phyloP scores from a whole-genome alignment of 139 green algal species.

The Nannochloris sp. region DNA sequence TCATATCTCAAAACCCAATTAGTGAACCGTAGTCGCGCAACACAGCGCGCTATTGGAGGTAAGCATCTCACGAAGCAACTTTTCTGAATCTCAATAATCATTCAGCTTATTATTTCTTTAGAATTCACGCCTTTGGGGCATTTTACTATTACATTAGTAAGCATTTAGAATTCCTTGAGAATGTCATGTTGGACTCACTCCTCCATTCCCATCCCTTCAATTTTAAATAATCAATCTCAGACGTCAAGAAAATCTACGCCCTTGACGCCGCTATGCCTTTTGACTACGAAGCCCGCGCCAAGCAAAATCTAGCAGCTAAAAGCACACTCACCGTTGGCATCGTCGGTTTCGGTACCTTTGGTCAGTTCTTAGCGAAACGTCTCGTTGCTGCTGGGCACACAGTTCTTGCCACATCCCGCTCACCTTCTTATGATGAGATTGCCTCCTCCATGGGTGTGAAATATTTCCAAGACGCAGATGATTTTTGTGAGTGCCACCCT shows the following conservation, averaged over 20 bases:
- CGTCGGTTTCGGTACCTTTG: constrained; percentile 97
- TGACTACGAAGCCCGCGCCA: constrained; percentile 32
- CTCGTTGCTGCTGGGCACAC: constrained; percentile 73
- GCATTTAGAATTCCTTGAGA: background rate
- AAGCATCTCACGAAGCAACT: too few relatives aligned
- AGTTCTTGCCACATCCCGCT: constrained; percentile 80
- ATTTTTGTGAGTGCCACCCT: constrained; percentile 96
- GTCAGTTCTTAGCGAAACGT: constrained; percentile 91
- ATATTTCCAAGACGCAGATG: constrained; percentile 81
- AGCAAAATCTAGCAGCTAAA: constrained; percentile 9
- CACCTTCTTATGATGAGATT: constrained; percentile 52
- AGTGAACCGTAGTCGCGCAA: too few relatives aligned
- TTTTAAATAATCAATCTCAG: background rate
- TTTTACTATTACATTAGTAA: too few relatives aligned
- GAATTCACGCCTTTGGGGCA: background rate
- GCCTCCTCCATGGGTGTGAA: constrained; percentile 73
- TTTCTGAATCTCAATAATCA: too few relatives aligned
- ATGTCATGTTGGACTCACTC: background rate
- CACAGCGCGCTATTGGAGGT: too few relatives aligned
- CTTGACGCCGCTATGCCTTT: constrained; percentile 51
- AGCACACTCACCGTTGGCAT: constrained; percentile 81
- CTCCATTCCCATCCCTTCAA: background rate
- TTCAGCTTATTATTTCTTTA: too few relatives aligned
- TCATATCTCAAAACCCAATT: too few relatives aligned
- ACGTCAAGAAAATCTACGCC: background rate